A percentile compares a stretch with the other conserved stretches of the same genome.
Conservation (phyloP, 495 filamentous ascomycete genomes). For the Geoglossum glabrum region DNA sequence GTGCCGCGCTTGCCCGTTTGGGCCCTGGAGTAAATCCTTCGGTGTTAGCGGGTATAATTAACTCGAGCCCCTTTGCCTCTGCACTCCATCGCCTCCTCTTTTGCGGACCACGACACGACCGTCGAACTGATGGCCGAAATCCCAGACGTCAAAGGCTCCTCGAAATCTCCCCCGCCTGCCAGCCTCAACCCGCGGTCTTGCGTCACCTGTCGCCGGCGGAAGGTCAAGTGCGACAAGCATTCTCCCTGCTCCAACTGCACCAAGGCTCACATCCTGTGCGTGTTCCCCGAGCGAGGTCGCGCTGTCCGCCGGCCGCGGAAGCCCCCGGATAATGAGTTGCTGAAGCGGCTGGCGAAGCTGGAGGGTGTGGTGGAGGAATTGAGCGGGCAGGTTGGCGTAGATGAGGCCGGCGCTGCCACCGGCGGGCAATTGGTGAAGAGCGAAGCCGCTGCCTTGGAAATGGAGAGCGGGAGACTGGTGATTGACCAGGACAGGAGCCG, state of each 20-base stretch:
- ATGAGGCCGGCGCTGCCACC: not conserved
- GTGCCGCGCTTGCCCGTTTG: too few species aligned
- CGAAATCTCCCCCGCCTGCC: not conserved
- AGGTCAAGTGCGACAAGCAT: slow-evolving; percentile 52
- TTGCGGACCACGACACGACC: too few species aligned
- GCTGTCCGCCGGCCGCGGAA: slow-evolving; percentile 52
- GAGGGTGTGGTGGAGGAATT: slow-evolving; percentile 56
- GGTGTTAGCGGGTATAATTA: too few species aligned
- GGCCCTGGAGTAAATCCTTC: too few species aligned
- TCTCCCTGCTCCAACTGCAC: slow-evolving; percentile 70
- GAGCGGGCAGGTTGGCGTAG: slow-evolving; percentile 16
- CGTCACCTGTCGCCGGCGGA: slow-evolving; percentile 6
- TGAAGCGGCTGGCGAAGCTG: slow-evolving; percentile 55
- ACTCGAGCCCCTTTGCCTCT: too few species aligned
- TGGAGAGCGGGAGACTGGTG: slow-evolving; percentile 63
- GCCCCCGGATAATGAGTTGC: slow-evolving; percentile 49
- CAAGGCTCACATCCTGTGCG: slow-evolving; percentile 56
- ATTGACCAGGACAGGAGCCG: slow-evolving; percentile 56
- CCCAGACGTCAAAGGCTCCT: not conserved
- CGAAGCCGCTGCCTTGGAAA: slow-evolving; percentile 26
- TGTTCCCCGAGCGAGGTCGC: slow-evolving; percentile 66
- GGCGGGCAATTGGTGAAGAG: not conserved
- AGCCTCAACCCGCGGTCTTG: not conserved
- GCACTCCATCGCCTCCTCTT: too few species aligned
- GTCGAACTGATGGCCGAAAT: not conserved